Conservation (phyloP, 2,329 filamentous ascomycete genomes). For the Plectosphaerella cucumerina region DNA sequence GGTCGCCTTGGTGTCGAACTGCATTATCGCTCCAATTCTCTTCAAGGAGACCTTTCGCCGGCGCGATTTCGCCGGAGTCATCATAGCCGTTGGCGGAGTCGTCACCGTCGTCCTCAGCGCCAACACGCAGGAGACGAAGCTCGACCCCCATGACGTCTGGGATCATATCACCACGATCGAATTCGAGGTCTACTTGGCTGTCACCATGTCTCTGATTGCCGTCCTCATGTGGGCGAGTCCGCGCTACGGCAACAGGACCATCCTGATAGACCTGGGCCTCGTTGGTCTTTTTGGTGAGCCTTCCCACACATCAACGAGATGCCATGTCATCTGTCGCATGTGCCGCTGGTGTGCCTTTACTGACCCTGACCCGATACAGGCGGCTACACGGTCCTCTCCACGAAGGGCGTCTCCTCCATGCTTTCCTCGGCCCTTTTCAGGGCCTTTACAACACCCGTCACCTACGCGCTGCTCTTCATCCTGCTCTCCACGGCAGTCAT, state of each 20-base stretch:
- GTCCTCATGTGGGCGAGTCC: conserved; percentile 78
- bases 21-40: conserved; percentile 90
- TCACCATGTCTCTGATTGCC: conserved; percentile 71
- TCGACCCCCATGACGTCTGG: conserved; percentile 89
- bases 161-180: conserved; percentile 80
- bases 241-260: conserved; percentile 77
- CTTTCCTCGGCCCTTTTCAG: conserved; percentile 86
- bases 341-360: background rate
- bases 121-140: conserved; percentile 81
- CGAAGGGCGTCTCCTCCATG: conserved; percentile 93
- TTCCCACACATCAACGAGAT: background rate
- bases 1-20: conserved; percentile 95
- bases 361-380: conserved; percentile 40
- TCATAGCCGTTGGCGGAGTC: conserved; percentile 81
- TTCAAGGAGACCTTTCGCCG: conserved; percentile 85
- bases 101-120: conserved; percentile 92
- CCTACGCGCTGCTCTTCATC: conserved; percentile 77
- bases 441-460: conserved; percentile 86
- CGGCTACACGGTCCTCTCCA: conserved; percentile 93
- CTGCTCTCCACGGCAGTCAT: conserved; percentile 83
- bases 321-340: background rate
- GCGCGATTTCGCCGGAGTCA: conserved; percentile 81
- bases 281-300: conserved; percentile 84
- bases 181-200: conserved; percentile 84
- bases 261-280: conserved; percentile 87